Percentiles rank a stretch among this genome's conserved stretches.
phyloP scores from a whole-genome alignment of 2,329 filamentous ascomycete genomes.

The Calycina marina region DNA sequence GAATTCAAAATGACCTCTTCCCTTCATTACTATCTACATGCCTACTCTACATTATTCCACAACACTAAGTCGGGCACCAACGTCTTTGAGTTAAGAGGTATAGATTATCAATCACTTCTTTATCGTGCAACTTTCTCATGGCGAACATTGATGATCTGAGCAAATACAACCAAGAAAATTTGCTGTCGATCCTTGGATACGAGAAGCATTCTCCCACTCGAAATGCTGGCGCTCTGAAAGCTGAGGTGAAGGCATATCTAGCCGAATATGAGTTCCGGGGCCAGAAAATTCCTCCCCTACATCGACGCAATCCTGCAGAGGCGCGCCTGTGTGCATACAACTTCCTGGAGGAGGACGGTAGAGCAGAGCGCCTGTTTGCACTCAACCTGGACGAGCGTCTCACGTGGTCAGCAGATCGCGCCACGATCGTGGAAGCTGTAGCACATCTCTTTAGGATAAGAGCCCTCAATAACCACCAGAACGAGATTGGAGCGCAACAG shows the following conservation, averaged over 20 bases:
- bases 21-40: no score
- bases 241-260: slow-evolving; percentile 2
- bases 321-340: slow-evolving; percentile 4
- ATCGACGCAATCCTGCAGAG: slow-evolving; percentile 1
- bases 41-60: no score
- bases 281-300: slow-evolving; percentile 1
- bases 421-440: no score
- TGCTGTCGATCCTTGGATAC: slow-evolving; percentile 6
- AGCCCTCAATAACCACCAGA: no score
- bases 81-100: no score
- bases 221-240: slow-evolving; percentile 3
- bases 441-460: no score
- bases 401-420: background rate
- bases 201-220: slow-evolving; percentile 3
- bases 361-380: slow-evolving; percentile 5
- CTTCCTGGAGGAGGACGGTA: slow-evolving; percentile 5
- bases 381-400: background rate
- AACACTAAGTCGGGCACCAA: no score
- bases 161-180: background rate
- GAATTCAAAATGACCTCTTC: no score
- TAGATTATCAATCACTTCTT: no score
- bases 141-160: no score
- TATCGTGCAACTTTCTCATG: no score
- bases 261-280: slow-evolving; percentile 4
- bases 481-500: no score